Base-by-base conservation (phyloP, 2,329 filamentous ascomycete species). In the Tricladium varicosporioides region DNA sequence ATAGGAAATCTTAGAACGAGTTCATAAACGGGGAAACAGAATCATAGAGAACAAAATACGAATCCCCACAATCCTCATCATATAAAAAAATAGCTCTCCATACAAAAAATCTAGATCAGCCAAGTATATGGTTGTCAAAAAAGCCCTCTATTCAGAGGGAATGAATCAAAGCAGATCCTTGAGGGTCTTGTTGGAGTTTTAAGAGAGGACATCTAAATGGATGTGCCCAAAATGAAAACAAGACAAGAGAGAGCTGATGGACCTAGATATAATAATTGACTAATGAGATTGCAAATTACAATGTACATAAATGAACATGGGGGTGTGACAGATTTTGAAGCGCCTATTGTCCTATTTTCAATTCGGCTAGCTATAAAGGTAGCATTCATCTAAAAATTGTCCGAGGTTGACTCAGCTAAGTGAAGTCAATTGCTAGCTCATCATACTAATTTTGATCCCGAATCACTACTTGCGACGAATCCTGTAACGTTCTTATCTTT, bases 401-500 rank as follows among this genome's bases (percentile, higher is more conserved):
- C 7, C 22, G 22, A 27, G 22, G 7, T 4, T 27, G 22, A 27
- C 22, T 3, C 22, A 27, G 22, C 7, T 7, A 27, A 27, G 4
- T 27, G 22, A 27, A 7, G 22, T 27, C 22, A 27, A 27, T 3
- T 27, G 4, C 22, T 27, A 27, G 3, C 22, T 27, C 22, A 3
- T 27, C 22, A 27, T 27, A 65, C 57, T 43, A 65, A 51, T 7
- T 31, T 42, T 1, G n/a, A 0, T 2, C 64, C 63, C 33, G 61
- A 60, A 60, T 64, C 57, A 48, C 53, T 62, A 14, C 19, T 19
- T 33, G 61, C 59, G 33, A 70, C 57, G 1, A 65, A 63, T 0
- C 73, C 74, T 0, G 74, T 76, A 5, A 67, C 67, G 61, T 73
- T 73, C 1, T 64, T 67, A 58, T 76, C 72, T 63, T 73, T 77